Evolutionary conservation across 352 stramenopile genomes (phyloP).

Genomic region (Pythium sukuiense): DNA sequence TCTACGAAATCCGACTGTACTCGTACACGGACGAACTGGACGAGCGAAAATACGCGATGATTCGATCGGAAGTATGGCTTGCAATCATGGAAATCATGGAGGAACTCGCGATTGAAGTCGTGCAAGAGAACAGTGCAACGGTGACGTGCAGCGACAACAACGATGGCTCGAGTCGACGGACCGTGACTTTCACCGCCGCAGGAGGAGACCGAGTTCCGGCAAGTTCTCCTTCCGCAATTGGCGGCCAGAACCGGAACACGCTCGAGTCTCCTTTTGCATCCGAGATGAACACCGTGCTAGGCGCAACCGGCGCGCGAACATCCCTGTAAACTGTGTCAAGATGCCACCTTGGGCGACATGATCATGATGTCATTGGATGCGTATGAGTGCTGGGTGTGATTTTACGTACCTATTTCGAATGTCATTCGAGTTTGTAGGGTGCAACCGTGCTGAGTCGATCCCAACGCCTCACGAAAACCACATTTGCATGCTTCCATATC

Average conservation of each 20-base stretch:
- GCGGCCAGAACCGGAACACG: neutral
- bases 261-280: slow-evolving; percentile 50
- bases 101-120: slow-evolving; percentile 62
- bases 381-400: no score
- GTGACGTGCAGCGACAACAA: neutral
- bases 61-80: slow-evolving; percentile 88
- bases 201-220: neutral
- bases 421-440: no score
- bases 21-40: slow-evolving; percentile 88
- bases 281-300: slow-evolving; percentile 62
- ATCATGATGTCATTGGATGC: neutral
- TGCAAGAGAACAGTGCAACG: slow-evolving; percentile 31
- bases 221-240: neutral
- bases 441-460: no score
- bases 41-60: slow-evolving; percentile 86
- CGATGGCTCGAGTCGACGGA: neutral
- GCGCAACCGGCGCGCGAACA: slow-evolving; percentile 41
- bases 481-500: no score
- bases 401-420: no score
- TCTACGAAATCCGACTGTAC: slow-evolving; percentile 83
- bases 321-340: slow-evolving; percentile 35
- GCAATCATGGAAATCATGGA: slow-evolving; percentile 90
- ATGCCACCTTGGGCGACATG: no score
- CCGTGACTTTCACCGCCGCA: slow-evolving; percentile 21
- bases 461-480: no score